These are phyloP conservation scores for Rhynchosporium agropyri DNA, from an alignment of 2,329 filamentous ascomycete genomes.

Conservation along the genomic window DNA sequence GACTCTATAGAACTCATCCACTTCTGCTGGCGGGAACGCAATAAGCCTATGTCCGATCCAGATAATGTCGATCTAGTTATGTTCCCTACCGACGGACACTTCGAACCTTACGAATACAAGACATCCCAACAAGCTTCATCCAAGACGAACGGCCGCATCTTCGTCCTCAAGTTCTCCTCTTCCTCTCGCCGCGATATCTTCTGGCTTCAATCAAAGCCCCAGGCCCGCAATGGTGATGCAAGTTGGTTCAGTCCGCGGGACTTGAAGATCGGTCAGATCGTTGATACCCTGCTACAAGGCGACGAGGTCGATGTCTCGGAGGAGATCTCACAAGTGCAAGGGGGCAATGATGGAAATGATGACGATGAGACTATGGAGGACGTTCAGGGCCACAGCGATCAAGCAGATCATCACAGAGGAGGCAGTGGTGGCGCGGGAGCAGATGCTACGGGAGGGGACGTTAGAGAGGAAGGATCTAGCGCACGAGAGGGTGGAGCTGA, in stretches of 20 bases:
- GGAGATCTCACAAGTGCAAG: slow-evolving; percentile 68
- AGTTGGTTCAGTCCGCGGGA: slow-evolving; percentile 85
- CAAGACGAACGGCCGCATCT: slow-evolving; percentile 85
- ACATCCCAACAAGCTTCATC: slow-evolving; percentile 58
- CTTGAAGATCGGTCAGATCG: slow-evolving; percentile 83
- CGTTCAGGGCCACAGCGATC: slow-evolving; percentile 65
- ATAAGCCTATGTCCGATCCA: slow-evolving; percentile 68
- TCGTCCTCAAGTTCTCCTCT: slow-evolving; percentile 89
- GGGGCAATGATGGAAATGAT: slow-evolving; percentile 55
- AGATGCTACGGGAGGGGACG: slow-evolving; percentile 86
- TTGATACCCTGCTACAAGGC: slow-evolving; percentile 81
- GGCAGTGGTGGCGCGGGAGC: slow-evolving; percentile 80
- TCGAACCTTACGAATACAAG: slow-evolving; percentile 80
- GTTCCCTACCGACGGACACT: slow-evolving; percentile 87
- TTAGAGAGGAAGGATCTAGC: slow-evolving; percentile 85
- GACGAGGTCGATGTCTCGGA: slow-evolving; percentile 80
- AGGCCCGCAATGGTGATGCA: slow-evolving; percentile 67
- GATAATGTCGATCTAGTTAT: slow-evolving; percentile 85
- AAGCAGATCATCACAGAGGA: slow-evolving; percentile 59
- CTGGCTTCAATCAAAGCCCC: slow-evolving; percentile 92
- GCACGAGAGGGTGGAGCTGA: slow-evolving; percentile 92
- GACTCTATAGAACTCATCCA: slow-evolving; percentile 73
- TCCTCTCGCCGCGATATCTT: slow-evolving; percentile 91
- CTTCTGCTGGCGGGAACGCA: slow-evolving; percentile 94
- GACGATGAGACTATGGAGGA: slow-evolving; percentile 81